These are phyloP conservation scores for Chlamydomonas sp. DNA, from an alignment of 139 green algal species.

Conservation along the genomic window DNA sequence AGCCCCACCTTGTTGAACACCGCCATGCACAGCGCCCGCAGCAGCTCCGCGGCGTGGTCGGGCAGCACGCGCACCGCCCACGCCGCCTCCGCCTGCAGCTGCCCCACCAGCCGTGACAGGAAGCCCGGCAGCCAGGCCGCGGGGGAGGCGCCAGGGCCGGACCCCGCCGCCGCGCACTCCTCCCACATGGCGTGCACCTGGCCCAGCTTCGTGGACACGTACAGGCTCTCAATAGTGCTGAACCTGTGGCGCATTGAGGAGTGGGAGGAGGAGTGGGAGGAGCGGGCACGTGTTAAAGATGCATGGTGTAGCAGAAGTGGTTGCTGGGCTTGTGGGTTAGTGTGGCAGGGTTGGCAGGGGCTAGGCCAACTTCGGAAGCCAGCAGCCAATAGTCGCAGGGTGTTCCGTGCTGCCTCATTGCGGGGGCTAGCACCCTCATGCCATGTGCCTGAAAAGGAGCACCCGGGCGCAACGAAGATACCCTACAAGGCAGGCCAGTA, in stretches of 20 bases:
- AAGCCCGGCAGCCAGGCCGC: conserved; percentile 25
- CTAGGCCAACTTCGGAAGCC: too few relatives aligned
- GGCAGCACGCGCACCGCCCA: conserved; percentile 73
- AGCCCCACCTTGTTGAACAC: conserved; percentile 55
- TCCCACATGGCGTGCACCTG: conserved; percentile 60
- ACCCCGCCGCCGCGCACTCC: conserved; percentile 2
- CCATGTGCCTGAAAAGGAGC: too few relatives aligned
- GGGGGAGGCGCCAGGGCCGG: background rate
- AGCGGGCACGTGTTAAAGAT: background rate
- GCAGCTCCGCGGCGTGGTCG: conserved; percentile 44
- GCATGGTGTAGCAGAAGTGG: too few relatives aligned
- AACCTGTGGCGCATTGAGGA: conserved; percentile 10
- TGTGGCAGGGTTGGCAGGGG: too few relatives aligned
- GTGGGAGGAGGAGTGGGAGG: background rate
- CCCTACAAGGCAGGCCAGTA: too few relatives aligned
- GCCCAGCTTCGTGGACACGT: conserved; percentile 61
- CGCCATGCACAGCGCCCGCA: conserved; percentile 60
- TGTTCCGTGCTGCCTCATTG: too few relatives aligned
- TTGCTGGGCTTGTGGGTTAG: too few relatives aligned
- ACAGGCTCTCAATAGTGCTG: conserved; percentile 69
- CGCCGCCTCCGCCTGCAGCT: conserved; percentile 64
- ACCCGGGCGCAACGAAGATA: too few relatives aligned
- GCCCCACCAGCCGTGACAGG: conserved; percentile 29
- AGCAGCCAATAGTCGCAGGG: too few relatives aligned
- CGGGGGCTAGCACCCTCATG: too few relatives aligned